Conservation (phyloP, 225 moss, liverwort and hornwort genomes). For the Thuidium tamariscinum region DNA sequence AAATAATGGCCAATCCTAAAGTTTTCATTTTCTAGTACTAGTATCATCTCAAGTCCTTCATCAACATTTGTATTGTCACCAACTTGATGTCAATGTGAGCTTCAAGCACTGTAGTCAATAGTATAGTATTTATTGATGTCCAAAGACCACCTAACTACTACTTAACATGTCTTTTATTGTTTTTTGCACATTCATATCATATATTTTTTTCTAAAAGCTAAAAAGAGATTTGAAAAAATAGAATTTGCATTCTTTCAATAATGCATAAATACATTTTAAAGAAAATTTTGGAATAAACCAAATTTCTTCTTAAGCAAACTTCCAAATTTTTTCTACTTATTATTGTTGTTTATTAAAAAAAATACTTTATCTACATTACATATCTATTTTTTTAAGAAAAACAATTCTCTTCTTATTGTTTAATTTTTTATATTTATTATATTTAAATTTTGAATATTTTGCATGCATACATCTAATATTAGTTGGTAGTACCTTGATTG, state of each 20-base stretch:
- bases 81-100: neutral
- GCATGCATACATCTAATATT: neutral
- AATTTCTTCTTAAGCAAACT: neutral
- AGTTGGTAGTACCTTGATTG: neutral
- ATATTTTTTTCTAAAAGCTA: neutral
- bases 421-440: neutral
- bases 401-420: neutral
- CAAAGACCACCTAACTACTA: neutral
- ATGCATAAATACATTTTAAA: neutral
- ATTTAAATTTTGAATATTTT: neutral
- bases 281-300: neutral
- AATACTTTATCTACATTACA: accelerated
- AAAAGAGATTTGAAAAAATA: neutral
- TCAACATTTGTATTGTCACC: neutral
- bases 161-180: neutral
- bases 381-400: neutral
- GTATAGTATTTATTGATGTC: neutral
- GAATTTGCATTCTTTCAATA: too few relatives aligned
- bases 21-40: neutral
- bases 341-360: neutral
- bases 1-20: neutral
- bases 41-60: neutral
- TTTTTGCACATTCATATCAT: neutral
- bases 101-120: accelerated
- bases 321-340: too few relatives aligned